A percentile compares a stretch with the other conserved stretches of the same genome.
phyloP scores from a whole-genome alignment of 805 yeast genomes.

The Lachancea meyersii region DNA sequence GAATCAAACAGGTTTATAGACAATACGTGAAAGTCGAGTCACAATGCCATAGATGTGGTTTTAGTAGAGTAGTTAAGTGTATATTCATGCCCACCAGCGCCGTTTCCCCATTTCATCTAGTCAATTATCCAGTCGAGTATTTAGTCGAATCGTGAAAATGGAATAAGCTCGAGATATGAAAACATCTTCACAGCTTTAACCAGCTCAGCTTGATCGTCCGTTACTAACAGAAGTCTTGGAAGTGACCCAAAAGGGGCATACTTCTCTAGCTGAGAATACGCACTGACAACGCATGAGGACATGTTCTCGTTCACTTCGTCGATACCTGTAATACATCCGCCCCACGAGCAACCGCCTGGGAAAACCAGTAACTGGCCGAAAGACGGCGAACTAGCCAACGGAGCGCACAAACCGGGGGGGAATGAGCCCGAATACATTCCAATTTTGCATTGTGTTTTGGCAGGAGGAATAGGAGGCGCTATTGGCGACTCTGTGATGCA shows the following conservation, averaged over 20 bases:
- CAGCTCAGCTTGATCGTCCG: neutral
- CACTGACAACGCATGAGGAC: neutral
- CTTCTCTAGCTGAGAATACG: neutral
- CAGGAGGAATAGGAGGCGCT: conserved; percentile 94
- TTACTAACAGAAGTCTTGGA: neutral
- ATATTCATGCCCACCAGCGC: too few species aligned
- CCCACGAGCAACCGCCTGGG: conserved; percentile 10
- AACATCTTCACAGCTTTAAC: neutral
- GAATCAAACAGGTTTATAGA: too few species aligned
- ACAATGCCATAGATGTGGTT: too few species aligned
- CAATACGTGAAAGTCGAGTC: too few species aligned
- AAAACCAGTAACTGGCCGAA: conserved; percentile 12
- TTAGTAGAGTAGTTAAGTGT: too few species aligned
- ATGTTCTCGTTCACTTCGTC: conserved; percentile 23
- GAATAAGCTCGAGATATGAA: conserved; percentile 1
- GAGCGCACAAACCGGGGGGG: conserved; percentile 1
- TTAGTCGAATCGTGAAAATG: neutral
- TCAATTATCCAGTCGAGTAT: neutral
- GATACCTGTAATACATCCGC: conserved; percentile 18
- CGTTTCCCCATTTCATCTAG: too few species aligned
- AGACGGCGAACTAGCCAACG: conserved; percentile 10
- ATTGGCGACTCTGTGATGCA: conserved; percentile 93
- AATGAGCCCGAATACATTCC: conserved; percentile 25
- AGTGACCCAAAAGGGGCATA: neutral
- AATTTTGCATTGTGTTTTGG: conserved; percentile 58